Evolutionary conservation across 768 basidiomycete species (phyloP), one percentile per base, ranked within the genome.

Genomic region (Auriscalpium orientale): DNA sequence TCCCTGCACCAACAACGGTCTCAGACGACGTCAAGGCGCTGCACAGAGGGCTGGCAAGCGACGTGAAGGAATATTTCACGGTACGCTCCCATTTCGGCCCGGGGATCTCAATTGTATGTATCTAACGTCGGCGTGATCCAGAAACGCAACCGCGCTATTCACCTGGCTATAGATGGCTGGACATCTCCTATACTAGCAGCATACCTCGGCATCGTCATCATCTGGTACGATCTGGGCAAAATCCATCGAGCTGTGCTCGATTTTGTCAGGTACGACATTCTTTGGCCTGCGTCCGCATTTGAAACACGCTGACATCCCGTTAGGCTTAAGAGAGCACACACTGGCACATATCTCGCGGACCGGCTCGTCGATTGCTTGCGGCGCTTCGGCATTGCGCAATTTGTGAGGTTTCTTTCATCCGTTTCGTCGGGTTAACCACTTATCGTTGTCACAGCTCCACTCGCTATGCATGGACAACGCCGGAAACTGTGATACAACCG

Each of bases 111-210:
- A 20, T 48, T 48, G 4, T 48, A 22, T 28, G 2, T 38, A 43
- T n/a, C 35, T 67, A 63, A 53, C 40, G 49, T n/a, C 8, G 18
- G 28, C 21, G 15, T 15, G 18, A 35, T 33, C 21, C 55, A 58
- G 63, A 51, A 46, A 44, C 28, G 53, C 48, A 53, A 58, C 22
- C 33, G 58, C 11, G 49, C 66, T 7, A 58, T 72, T 33, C 70
- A 72, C 56, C 51, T 67, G 18, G 69, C 66, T 21, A 58, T 72
- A 50, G 70, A 73, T 63, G 67, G 72, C 16, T 72, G 72, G 71
- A 71, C 69, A 2, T 60, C 66, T 15, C 70, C 71, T 11, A 51
- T 69, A 21, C 58, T 58, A 1, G 51, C 59, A 9, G 66, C 67
- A 8, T 71, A 66, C 53, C 66, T 72, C 15, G 70, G 71, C 3